Evolutionary conservation across 2,329 filamentous ascomycete genomes (phyloP).

Genomic region (Lasiodiplodia theobromae): DNA sequence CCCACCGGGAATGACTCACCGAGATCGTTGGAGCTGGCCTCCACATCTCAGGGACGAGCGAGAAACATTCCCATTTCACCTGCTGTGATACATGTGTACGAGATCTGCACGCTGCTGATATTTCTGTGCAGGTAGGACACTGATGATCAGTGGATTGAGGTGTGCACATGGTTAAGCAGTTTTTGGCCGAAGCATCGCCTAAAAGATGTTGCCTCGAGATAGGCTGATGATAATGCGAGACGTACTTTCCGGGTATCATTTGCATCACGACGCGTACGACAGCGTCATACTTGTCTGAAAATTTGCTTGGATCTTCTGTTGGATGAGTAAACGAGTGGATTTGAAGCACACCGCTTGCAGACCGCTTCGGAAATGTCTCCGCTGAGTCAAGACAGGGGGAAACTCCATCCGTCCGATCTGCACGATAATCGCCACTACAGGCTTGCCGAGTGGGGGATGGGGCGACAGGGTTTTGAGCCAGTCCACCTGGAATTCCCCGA

Average conservation of each 20-base stretch:
- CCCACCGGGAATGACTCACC: not conserved
- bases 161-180: not conserved
- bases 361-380: not conserved
- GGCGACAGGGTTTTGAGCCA: not conserved
- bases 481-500: not conserved
- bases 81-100: not conserved
- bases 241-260: not conserved
- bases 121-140: not conserved
- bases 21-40: not conserved
- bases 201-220: not conserved
- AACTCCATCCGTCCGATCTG: slow-evolving; percentile 5
- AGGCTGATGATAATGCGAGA: slow-evolving; percentile 10
- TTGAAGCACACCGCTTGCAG: not conserved
- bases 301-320: not conserved
- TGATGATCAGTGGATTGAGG: not conserved
- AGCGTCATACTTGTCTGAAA: not conserved
- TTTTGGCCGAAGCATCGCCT: not conserved
- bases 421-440: slow-evolving; percentile 8
- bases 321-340: not conserved
- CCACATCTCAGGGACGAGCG: not conserved
- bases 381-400: slow-evolving; percentile 5
- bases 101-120: slow-evolving; percentile 5
- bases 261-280: not conserved
- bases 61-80: not conserved
- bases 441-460: not conserved